Percentiles rank a stretch among this genome's conserved stretches.
phyloP scores from a whole-genome alignment of 768 basidiomycete species.

The Phylloporus rhodoxanthus region DNA sequence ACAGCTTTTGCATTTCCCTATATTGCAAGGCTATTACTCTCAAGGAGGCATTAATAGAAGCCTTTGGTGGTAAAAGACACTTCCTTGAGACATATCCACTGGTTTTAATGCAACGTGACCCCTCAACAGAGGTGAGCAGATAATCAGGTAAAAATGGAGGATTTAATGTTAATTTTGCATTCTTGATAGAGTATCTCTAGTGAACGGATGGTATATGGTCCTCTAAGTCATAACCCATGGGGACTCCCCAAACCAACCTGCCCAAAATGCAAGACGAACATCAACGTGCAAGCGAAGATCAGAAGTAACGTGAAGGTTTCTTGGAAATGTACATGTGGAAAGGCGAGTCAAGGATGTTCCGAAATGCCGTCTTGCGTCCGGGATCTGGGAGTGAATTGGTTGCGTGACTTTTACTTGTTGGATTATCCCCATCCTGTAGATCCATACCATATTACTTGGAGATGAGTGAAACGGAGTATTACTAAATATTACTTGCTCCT shows the following conservation, averaged over 20 bases:
- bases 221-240: slow-evolving; percentile 1
- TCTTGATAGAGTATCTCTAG: neutral
- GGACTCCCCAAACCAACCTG: slow-evolving; percentile 1
- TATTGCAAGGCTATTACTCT: neutral
- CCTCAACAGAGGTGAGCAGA: neutral
- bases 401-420: neutral
- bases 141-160: too few species aligned
- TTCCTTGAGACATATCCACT: neutral
- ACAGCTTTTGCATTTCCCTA: neutral
- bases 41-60: neutral
- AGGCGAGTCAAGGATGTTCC: neutral
- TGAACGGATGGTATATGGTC: neutral
- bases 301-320: neutral
- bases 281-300: neutral
- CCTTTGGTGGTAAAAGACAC: neutral
- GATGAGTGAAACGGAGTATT: too few species aligned
- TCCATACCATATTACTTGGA: too few species aligned
- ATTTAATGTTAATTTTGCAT: too few species aligned
- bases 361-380: neutral
- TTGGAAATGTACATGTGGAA: neutral
- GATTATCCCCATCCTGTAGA: neutral
- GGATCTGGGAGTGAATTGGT: neutral
- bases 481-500: too few species aligned
- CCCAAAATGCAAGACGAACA: neutral
- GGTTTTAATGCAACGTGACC: neutral